Base-by-base conservation (phyloP, 2,329 filamentous ascomycete genomes). In the Dryadomyces quercus-mongolicae region DNA sequence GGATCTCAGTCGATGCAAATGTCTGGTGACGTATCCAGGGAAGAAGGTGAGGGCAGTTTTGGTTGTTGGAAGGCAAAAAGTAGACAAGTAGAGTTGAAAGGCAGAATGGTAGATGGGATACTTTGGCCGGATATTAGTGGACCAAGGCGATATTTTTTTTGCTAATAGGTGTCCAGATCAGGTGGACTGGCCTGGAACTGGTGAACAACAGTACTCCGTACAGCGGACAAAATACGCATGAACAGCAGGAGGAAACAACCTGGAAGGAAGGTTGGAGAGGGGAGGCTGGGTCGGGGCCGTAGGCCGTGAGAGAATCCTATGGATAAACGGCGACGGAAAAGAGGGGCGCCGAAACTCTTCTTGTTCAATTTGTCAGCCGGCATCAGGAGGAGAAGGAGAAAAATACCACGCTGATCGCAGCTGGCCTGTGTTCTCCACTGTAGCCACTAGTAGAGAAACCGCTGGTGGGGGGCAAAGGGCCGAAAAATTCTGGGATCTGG, bases 331-430 rank as follows among this genome's bases (percentile, higher is more conserved):
- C 40, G 50, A 52, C 34, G 50, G 34, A 57, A 58, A 60, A 60
- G 60, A 60, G 56, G 61, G 61, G 60, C 56, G 53, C 54, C 42
- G 55, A 58, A 55, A 51, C 58, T 54, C 48, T 40, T 49, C 57
- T 51, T 56, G 52, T 56, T 60, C 53, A 62, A 64, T 63, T 64
- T 63, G 62, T 64, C 57, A 63, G 59, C 42, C 15, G 42, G 12
- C 16, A 31, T 31, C 18, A 44, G 12, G 16, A 9, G 16, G 42
- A 44, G 16, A 36, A 20, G 16, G 25, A 31, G 15, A 48, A 36
- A 36, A 36, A 25, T 25, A 42, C 18, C 20, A n/a, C 36, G 36
- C 36, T 40, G 36, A 16, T 12, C 36, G 10, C 25, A 31, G 25
- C 10, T 38, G 13, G 34, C 34, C 13, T 38, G 7, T 38, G 7